These are phyloP conservation scores for Ananas comosus DNA, from an alignment of 176 grass and related monocot genomes.

Conservation along the genomic window DNA sequence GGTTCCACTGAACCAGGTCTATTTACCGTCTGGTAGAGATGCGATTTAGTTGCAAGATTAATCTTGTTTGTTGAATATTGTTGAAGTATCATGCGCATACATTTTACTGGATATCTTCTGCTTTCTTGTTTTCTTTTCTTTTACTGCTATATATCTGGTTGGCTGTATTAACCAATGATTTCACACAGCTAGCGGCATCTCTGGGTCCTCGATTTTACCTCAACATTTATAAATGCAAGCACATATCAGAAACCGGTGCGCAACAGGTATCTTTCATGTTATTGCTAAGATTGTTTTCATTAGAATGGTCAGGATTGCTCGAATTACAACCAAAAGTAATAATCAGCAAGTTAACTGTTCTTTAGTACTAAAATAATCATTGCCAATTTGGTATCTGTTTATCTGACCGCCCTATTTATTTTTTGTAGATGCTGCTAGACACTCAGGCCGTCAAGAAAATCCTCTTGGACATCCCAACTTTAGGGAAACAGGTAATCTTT, in stretches of 20 bases:
- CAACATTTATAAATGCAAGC: constrained; percentile 98
- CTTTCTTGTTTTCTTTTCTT: not conserved
- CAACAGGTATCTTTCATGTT: constrained; percentile 60
- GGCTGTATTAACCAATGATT: not conserved
- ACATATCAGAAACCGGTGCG: constrained; percentile 98
- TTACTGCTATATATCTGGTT: not conserved
- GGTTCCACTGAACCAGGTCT: too few relatives aligned
- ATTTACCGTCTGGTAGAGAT: too few relatives aligned
- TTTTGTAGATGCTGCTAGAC: constrained; percentile 84
- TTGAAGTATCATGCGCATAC: too few relatives aligned
- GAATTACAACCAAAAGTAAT: too few relatives aligned
- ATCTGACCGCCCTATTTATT: constrained; percentile 3
- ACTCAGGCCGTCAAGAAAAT: constrained; percentile 95
- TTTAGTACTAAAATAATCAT: not conserved
- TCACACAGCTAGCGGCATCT: constrained; percentile 81
- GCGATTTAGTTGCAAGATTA: too few relatives aligned
- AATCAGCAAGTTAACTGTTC: too few relatives aligned
- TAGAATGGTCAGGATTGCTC: constrained; percentile 9
- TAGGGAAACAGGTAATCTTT: constrained; percentile 79
- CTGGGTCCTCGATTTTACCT: constrained; percentile 98
- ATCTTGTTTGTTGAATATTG: too few relatives aligned
- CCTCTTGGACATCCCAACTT: constrained; percentile 86
- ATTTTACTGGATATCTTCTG: too few relatives aligned
- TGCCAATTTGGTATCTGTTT: not conserved
- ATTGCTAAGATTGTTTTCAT: constrained; percentile 13